phyloP scores from a whole-genome alignment of 148 eudicot species.

The Limonium bicolor region DNA sequence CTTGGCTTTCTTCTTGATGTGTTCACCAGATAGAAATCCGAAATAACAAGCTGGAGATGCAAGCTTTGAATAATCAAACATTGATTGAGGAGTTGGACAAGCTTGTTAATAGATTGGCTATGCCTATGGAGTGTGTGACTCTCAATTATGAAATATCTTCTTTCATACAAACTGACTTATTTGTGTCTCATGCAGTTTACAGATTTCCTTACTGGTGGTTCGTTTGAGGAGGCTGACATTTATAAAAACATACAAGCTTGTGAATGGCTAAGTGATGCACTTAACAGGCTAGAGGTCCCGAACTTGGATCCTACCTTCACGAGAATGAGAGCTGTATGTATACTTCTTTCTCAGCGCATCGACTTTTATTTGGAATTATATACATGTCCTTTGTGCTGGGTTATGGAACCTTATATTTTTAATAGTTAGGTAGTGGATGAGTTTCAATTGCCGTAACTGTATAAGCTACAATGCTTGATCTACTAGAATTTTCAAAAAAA shows the following conservation, averaged over 20 bases:
- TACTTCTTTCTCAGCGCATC: too few relatives aligned
- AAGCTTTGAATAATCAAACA: constrained; percentile 74
- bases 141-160: not conserved
- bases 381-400: too few relatives aligned
- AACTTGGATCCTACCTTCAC: constrained; percentile 57
- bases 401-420: too few relatives aligned
- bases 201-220: constrained; percentile 67
- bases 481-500: too few relatives aligned
- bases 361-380: too few relatives aligned
- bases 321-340: constrained; percentile 79
- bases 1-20: constrained; percentile 3
- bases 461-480: too few relatives aligned
- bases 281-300: constrained; percentile 65
- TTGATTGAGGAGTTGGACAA: constrained; percentile 88
- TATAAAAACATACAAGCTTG: constrained; percentile 79
- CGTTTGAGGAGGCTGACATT: constrained; percentile 89
- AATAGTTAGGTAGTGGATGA: too few relatives aligned
- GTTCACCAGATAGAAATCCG: constrained; percentile 77
- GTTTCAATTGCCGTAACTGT: too few relatives aligned
- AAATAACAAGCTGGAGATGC: constrained; percentile 95
- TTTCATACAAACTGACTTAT: not conserved
- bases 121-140: constrained; percentile 60
- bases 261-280: constrained; percentile 78
- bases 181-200: constrained; percentile 41
- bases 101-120: constrained; percentile 71